Evolutionary conservation across 768 basidiomycete genomes (phyloP).

Genomic region (Plicaturopsis crispa): DNA sequence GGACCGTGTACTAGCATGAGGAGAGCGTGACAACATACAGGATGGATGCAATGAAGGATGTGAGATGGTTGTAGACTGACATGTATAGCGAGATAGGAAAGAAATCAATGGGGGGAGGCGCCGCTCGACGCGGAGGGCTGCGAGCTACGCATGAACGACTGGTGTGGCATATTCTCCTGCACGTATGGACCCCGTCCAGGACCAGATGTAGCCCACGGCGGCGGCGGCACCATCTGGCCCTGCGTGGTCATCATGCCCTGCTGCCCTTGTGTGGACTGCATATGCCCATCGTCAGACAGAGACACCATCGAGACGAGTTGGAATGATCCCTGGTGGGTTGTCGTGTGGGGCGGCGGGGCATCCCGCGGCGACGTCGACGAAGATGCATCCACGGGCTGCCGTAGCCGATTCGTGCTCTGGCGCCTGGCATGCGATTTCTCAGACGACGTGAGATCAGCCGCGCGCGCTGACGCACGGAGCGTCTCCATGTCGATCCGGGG

Average conservation of each 20-base stretch:
- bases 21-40: no score
- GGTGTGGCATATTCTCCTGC: conserved; percentile 29
- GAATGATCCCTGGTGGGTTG: conserved; percentile 53
- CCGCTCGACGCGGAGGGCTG: conserved; percentile 30
- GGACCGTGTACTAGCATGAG: no score
- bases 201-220: conserved; percentile 13
- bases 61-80: no score
- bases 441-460: conserved; percentile 43
- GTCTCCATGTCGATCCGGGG: conserved; percentile 69
- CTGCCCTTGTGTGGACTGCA: background rate
- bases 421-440: conserved; percentile 22
- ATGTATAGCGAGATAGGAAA: no score
- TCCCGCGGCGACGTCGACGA: conserved; percentile 22
- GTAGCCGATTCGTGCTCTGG: conserved; percentile 8
- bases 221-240: conserved; percentile 12
- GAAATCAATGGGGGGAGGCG: conserved; percentile 24
- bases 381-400: conserved; percentile 14
- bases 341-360: conserved; percentile 12
- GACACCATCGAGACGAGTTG: conserved; percentile 38
- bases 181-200: conserved; percentile 16
- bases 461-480: conserved; percentile 64
- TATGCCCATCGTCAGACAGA: conserved; percentile 7
- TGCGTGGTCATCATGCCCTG: conserved; percentile 10
- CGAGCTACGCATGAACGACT: conserved; percentile 40
- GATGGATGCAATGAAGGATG: no score